Conservation (phyloP, 805 yeast species). For the Metschnikowia gelsemii region DNA sequence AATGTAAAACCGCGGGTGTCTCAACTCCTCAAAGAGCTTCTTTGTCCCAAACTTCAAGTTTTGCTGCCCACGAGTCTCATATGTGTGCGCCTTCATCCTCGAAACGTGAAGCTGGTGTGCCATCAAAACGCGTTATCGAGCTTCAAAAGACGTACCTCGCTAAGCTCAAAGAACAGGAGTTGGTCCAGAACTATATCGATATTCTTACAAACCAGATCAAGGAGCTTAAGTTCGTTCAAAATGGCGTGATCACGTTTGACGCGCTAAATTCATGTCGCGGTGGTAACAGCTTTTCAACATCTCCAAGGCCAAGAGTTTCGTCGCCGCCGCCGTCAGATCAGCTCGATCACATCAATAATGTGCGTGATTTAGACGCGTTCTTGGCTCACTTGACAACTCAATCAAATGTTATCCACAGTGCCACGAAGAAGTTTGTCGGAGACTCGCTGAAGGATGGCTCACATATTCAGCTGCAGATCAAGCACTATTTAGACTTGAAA, state of each 20-base stretch:
- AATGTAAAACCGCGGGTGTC: background rate
- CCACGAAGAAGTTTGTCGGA: constrained; percentile 30
- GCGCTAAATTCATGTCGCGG: constrained; percentile 31
- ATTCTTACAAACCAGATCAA: constrained; percentile 43
- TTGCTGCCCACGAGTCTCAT: background rate
- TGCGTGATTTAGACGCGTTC: constrained; percentile 42
- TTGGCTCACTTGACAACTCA: constrained; percentile 38
- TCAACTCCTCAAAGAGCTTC: too few relatives aligned
- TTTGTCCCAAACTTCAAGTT: too few relatives aligned
- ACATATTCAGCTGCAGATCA: constrained; percentile 22
- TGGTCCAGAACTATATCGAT: constrained; percentile 43
- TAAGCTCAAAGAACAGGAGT: constrained; percentile 43
- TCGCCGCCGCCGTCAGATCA: constrained; percentile 28
- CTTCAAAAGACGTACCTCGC: constrained; percentile 35
- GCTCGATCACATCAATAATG: constrained; percentile 38
- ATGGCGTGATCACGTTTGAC: constrained; percentile 44
- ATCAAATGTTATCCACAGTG: constrained; percentile 39
- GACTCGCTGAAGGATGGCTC: constrained; percentile 14
- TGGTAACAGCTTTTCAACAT: too few relatives aligned
- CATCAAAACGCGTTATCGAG: constrained; percentile 21
- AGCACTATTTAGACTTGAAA: constrained; percentile 23
- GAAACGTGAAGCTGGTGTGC: background rate
- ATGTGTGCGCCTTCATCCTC: background rate
- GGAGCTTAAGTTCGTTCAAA: constrained; percentile 42
- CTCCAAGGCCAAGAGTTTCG: constrained; percentile 9